phyloP scores from a whole-genome alignment of 306 rosid genomes.

The Vicia villosa region DNA sequence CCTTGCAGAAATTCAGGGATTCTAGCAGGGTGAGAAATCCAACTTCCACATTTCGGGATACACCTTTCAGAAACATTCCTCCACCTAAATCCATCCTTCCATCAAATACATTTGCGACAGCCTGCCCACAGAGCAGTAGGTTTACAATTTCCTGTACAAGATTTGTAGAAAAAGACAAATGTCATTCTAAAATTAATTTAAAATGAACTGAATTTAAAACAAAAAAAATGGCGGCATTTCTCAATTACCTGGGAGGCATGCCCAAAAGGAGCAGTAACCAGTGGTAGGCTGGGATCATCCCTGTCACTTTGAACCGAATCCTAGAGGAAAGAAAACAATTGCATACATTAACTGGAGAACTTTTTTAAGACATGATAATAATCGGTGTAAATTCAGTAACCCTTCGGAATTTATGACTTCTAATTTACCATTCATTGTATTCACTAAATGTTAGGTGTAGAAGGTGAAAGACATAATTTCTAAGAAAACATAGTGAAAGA shows the following conservation, averaged over 20 bases:
- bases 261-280: constrained; percentile 99
- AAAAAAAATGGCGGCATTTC: constrained; percentile 20
- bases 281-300: constrained; percentile 95
- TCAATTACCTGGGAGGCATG: constrained; percentile 94
- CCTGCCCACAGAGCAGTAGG: constrained; percentile 86
- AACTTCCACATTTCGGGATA: constrained; percentile 80
- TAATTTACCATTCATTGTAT: constrained; percentile 21
- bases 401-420: background rate
- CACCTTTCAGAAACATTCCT: constrained; percentile 89
- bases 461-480: constrained; percentile 1
- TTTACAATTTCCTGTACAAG: constrained; percentile 85
- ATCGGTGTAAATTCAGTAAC: constrained; percentile 14
- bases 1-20: constrained; percentile 90
- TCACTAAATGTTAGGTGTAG: background rate
- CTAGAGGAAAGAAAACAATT: constrained; percentile 44
- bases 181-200: constrained; percentile 19
- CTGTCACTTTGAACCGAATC: constrained; percentile 89
- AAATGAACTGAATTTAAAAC: constrained; percentile 14
- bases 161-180: constrained; percentile 29
- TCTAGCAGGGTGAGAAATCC: constrained; percentile 90
- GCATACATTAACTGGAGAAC: constrained; percentile 25
- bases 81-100: constrained; percentile 96
- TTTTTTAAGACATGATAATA: constrained; percentile 17
- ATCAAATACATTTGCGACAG: constrained; percentile 90
- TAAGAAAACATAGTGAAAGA: constrained; percentile 4